These are phyloP conservation scores for Fraxinus albicans DNA, from an alignment of 305 asterid genomes.

Conservation along the genomic window DNA sequence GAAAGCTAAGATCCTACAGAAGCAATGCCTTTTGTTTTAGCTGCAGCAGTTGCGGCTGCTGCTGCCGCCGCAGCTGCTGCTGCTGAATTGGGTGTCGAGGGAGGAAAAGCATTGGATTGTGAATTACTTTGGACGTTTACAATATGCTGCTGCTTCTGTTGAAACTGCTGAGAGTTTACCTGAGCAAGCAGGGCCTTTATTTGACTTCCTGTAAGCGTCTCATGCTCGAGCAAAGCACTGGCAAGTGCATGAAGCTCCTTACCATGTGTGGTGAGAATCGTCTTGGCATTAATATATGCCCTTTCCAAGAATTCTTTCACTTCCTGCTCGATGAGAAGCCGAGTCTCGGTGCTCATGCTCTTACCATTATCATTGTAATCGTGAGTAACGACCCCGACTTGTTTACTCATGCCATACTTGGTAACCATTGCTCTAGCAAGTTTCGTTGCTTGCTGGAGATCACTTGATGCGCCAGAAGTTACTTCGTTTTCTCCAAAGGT, in stretches of 20 bases:
- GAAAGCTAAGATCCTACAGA: slow-evolving; percentile 65
- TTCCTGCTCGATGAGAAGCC: slow-evolving; percentile 80
- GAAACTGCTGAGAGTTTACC: slow-evolving; percentile 36
- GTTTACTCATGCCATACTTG: slow-evolving; percentile 84
- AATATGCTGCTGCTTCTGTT: slow-evolving; percentile 32
- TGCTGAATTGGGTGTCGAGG: slow-evolving; percentile 37
- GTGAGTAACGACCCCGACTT: slow-evolving; percentile 78
- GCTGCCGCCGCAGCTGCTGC: slow-evolving; percentile 53
- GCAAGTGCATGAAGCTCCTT: slow-evolving; percentile 90
- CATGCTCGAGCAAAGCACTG: slow-evolving; percentile 73
- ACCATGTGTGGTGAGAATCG: slow-evolving; percentile 55
- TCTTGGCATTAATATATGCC: slow-evolving; percentile 78
- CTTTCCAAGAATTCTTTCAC: slow-evolving; percentile 59
- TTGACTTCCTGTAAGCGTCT: slow-evolving; percentile 75
- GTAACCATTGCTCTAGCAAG: slow-evolving; percentile 92
- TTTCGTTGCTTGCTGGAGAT: slow-evolving; percentile 71
- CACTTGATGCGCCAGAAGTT: slow-evolving; percentile 86
- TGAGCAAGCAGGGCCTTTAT: slow-evolving; percentile 62
- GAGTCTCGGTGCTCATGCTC: slow-evolving; percentile 96
- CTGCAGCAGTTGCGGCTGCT: slow-evolving; percentile 65
- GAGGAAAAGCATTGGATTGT: slow-evolving; percentile 37
- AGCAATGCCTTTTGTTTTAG: slow-evolving; percentile 74
- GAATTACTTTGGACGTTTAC: slow-evolving; percentile 40
- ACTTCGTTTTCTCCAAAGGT: slow-evolving; percentile 88
- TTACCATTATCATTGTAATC: slow-evolving; percentile 79